phyloP scores from a whole-genome alignment of 768 basidiomycete species.

The Tulasnella sp. region DNA sequence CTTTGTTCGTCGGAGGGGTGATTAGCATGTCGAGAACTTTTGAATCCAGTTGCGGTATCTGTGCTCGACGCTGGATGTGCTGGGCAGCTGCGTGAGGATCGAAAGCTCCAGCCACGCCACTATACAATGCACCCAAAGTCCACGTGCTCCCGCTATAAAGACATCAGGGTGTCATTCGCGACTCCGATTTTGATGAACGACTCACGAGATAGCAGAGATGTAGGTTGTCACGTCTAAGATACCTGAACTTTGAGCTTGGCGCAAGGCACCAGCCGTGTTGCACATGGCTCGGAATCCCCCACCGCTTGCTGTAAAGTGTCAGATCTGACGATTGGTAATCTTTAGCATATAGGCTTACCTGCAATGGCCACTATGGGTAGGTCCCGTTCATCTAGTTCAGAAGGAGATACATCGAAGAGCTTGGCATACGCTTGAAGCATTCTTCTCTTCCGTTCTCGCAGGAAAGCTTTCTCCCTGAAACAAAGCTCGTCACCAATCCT shows the following conservation, averaged over 20 bases:
- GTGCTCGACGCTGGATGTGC: constrained; percentile 33
- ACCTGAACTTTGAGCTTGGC: constrained; percentile 32
- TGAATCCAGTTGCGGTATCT: constrained; percentile 34
- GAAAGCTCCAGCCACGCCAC: constrained; percentile 32
- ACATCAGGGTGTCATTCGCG: not conserved
- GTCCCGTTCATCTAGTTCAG: constrained; percentile 35
- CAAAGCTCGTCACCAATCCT: constrained; percentile 35
- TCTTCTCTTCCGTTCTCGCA: constrained; percentile 32
- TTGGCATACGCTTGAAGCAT: constrained; percentile 34
- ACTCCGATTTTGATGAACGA: not conserved
- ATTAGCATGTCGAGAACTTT: constrained; percentile 33
- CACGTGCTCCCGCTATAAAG: constrained; percentile 32
- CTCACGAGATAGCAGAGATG: constrained; percentile 33
- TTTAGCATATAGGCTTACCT: constrained; percentile 10
- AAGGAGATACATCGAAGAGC: constrained; percentile 31
- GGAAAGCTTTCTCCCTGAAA: constrained; percentile 33
- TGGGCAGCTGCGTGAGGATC: constrained; percentile 28
- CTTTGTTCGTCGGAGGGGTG: constrained; percentile 32
- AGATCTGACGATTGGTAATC: not conserved
- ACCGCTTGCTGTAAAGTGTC: constrained; percentile 8
- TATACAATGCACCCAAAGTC: constrained; percentile 34
- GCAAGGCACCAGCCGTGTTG: constrained; percentile 34
- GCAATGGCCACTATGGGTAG: constrained; percentile 37
- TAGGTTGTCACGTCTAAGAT: constrained; percentile 34
- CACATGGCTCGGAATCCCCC: constrained; percentile 36